Conservation (phyloP, 2,329 filamentous ascomycete genomes). For the Aspergillus sp. region DNA sequence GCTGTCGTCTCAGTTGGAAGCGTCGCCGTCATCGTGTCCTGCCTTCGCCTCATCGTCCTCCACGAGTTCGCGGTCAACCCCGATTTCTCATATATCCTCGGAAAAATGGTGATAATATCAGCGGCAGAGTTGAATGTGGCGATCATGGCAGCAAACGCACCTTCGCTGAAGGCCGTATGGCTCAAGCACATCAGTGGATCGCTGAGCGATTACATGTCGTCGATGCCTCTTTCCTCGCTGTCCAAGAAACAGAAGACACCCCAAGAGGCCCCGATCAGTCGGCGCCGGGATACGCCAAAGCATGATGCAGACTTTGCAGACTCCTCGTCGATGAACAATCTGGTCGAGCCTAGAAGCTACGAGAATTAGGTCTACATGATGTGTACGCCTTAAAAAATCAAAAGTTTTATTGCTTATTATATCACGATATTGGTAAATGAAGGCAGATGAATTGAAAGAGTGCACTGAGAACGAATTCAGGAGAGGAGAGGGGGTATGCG, state of each 20-base stretch:
- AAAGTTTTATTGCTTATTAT: background rate
- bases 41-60: constrained; percentile 10
- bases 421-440: background rate
- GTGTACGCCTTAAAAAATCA: background rate
- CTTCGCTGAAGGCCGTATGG: constrained; percentile 3
- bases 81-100: constrained; percentile 5
- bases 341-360: background rate
- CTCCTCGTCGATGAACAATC: background rate
- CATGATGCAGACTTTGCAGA: background rate
- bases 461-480: background rate
- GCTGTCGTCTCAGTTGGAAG: constrained; percentile 7
- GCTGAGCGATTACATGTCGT: background rate
- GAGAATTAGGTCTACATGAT: background rate
- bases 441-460: background rate
- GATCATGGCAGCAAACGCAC: constrained; percentile 8
- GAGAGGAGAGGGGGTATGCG: too few relatives aligned
- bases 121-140: constrained; percentile 3
- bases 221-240: background rate
- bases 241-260: background rate
- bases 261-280: background rate
- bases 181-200: background rate
- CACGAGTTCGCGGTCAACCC: constrained; percentile 2
- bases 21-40: constrained; percentile 2
- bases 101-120: constrained; percentile 5
- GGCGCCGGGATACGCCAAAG: background rate